Evolutionary conservation across 2,329 filamentous ascomycete genomes (phyloP), one percentile per base, ranked within the genome.

Genomic region (Thielaviopsis musarum): DNA sequence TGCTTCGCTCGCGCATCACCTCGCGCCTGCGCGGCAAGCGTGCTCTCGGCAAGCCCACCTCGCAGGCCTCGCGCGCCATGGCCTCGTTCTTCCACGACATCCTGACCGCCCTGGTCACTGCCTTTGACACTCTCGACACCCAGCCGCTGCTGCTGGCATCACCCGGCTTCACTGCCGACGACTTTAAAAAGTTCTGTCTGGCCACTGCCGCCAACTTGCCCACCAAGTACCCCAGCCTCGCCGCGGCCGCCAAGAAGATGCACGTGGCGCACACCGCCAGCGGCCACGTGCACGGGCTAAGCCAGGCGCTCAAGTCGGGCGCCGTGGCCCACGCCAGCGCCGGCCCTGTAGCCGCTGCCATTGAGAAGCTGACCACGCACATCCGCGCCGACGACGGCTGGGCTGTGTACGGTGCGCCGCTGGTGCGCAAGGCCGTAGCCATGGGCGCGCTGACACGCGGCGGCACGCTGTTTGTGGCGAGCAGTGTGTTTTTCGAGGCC

Each of bases 361-460:
- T 1, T 79, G 78, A 45, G 76, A 88, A 83, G 52, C 90, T 97
- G 68, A 83, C 87, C 65, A 79, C 83, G 0, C 76, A 88, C 62
- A 75, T 98, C 61, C 83, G 91, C 57, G 81, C 82, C 62, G 91
- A 97, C 63, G 91, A 96, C 64, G 87, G 88, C 2, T 81, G 87
- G 60, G 91, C 91, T 1, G 95, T 91, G 79, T 98, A 98, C 70
- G 93, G 93, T 0, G 81, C 85, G 0, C 79, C 77, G 15, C 88
- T 95, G 58, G 90, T 95, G 1, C 83, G 88, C 67, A 81, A 80
- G 62, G 91, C 91, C 0, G 84, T 96, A 3, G 83, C 83, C 12
- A 88, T 93, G 65, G 91, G 91, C 1, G 93, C 91, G 0, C 89
- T 97, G 0, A 91, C 91, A 0, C 79, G 85, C 15, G 89, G 91